Evolutionary conservation across 306 rosid genomes (phyloP).

Genomic region (Gillenia trifoliata): DNA sequence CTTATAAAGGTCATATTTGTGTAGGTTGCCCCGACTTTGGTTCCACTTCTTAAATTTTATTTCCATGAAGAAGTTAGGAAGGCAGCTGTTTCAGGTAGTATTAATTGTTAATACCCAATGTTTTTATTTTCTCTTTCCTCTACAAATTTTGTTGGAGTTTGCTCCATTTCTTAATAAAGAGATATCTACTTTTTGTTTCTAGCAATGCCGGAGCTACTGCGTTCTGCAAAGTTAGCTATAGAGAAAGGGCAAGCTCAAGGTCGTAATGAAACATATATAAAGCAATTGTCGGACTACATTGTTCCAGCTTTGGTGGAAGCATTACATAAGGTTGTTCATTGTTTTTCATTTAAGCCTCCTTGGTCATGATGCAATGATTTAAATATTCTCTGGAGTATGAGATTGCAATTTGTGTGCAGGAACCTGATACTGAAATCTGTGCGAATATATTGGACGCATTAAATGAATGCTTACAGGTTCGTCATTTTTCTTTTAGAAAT

Average conservation of each 20-base stretch:
- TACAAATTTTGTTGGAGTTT: background rate
- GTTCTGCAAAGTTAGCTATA: slow-evolving; percentile 87
- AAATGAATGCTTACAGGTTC: slow-evolving; percentile 90
- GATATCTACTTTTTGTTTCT: slow-evolving; percentile 7
- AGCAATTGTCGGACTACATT: slow-evolving; percentile 77
- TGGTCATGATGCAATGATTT: background rate
- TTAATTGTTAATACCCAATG: background rate
- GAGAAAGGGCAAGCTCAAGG: slow-evolving; percentile 94
- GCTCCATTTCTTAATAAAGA: background rate
- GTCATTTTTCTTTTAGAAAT: background rate
- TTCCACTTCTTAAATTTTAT: slow-evolving; percentile 93
- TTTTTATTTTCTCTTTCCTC: background rate
- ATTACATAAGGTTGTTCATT: slow-evolving; percentile 60
- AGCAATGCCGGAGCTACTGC: slow-evolving; percentile 96
- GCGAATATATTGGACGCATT: slow-evolving; percentile 89
- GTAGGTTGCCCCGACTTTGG: slow-evolving; percentile 91
- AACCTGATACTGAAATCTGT: slow-evolving; percentile 93
- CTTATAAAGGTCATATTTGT: background rate
- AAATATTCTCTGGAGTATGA: background rate
- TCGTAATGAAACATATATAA: slow-evolving; percentile 68
- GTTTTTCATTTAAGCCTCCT: background rate
- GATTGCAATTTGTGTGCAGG: slow-evolving; percentile 50
- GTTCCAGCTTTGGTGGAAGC: slow-evolving; percentile 93
- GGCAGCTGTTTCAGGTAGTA: slow-evolving; percentile 94
- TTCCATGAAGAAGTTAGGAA: slow-evolving; percentile 96